These are phyloP conservation scores for Ophiorrhiza pumila DNA, from an alignment of 257 asterid species.

Conservation along the genomic window DNA sequence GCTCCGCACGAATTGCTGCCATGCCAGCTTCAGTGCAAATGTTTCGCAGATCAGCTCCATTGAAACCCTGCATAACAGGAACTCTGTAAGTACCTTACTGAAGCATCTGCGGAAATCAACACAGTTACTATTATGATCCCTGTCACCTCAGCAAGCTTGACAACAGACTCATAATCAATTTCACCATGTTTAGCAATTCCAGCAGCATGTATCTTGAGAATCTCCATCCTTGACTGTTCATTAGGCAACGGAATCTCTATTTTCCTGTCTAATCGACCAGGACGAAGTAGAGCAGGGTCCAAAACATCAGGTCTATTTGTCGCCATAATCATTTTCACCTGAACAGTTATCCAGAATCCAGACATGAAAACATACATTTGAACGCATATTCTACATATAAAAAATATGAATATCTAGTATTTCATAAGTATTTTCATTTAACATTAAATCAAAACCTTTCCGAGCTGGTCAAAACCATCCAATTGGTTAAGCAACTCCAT, in stretches of 20 bases:
- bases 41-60: constrained; percentile 96
- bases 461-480: constrained; percentile 97
- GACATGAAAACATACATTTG: not conserved
- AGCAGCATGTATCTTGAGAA: constrained; percentile 88
- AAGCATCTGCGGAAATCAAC: not conserved
- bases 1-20: constrained; percentile 94
- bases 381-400: not conserved
- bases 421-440: not conserved
- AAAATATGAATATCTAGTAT: not conserved
- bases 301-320: constrained; percentile 93
- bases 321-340: constrained; percentile 99
- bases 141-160: constrained; percentile 91
- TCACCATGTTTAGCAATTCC: constrained; percentile 98
- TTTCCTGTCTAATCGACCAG: constrained; percentile 92
- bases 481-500: constrained; percentile 95
- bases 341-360: constrained; percentile 13
- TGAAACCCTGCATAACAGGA: constrained; percentile 60
- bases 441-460: constrained; percentile 55
- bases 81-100: constrained; percentile 1
- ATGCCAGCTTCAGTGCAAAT: constrained; percentile 96
- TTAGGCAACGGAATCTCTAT: constrained; percentile 94
- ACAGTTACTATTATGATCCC: not conserved
- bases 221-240: constrained; percentile 92
- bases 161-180: constrained; percentile 91
- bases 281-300: constrained; percentile 98